phyloP scores from a whole-genome alignment of 2,329 filamentous ascomycete genomes.

The Penicillium sp. region DNA sequence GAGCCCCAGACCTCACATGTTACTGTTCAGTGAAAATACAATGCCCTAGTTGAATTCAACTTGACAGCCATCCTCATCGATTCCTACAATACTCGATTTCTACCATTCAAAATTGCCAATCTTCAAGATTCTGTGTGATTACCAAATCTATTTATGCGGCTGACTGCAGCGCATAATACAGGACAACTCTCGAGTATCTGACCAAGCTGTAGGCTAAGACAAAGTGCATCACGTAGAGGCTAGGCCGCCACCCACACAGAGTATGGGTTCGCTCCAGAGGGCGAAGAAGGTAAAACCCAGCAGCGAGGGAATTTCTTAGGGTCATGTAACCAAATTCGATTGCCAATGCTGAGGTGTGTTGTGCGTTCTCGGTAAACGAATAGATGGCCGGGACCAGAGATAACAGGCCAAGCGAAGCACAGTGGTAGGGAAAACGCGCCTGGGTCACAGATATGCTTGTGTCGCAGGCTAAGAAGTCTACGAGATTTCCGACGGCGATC shows the following conservation, averaged over 20 bases:
- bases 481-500: not conserved
- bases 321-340: not conserved
- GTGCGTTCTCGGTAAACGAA: not conserved
- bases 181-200: not conserved
- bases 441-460: not conserved
- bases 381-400: not conserved
- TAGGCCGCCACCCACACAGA: not conserved
- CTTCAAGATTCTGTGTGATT: not conserved
- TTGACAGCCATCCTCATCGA: too few relatives aligned
- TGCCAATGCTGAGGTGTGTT: not conserved
- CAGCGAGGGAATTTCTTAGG: not conserved
- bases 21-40: too few relatives aligned
- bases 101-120: not conserved
- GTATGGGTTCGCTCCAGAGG: not conserved
- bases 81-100: too few relatives aligned
- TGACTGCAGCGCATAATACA: not conserved
- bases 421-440: not conserved
- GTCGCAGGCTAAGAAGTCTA: not conserved
- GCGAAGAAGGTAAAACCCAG: not conserved
- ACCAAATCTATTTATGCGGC: too few relatives aligned
- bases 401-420: not conserved
- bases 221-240: slow-evolving; percentile 1
- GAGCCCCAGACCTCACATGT: too few relatives aligned
- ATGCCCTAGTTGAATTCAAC: too few relatives aligned
- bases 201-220: not conserved